These are phyloP conservation scores for Boletus mariae DNA, from an alignment of 1,284 basidiomycete species.

Conservation along the genomic window DNA sequence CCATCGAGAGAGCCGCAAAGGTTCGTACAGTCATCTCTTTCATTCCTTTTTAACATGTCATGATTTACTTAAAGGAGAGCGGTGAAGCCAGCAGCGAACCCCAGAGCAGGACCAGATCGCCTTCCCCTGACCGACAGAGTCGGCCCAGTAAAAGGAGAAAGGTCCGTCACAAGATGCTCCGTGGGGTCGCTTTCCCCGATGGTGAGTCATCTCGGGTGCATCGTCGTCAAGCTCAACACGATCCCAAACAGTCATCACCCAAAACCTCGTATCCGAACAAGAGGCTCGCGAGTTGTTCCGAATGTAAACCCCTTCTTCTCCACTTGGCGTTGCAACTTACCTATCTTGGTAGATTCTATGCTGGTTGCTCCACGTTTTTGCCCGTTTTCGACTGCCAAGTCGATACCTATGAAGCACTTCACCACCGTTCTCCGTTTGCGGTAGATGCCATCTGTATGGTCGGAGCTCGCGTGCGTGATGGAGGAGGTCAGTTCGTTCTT, in stretches of 20 bases:
- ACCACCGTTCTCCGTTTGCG: conserved; percentile 79
- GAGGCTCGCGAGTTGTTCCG: conserved; percentile 82
- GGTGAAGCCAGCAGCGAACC: conserved; percentile 66
- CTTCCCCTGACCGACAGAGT: conserved; percentile 60
- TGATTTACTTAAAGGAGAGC: conserved; percentile 51
- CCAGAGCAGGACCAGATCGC: conserved; percentile 67
- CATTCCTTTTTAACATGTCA: background rate
- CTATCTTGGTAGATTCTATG: conserved; percentile 61
- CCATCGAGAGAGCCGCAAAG: conserved; percentile 71
- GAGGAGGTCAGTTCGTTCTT: conserved; percentile 58
- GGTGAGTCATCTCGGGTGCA: conserved; percentile 39
- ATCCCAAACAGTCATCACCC: conserved; percentile 61
- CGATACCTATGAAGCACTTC: conserved; percentile 79
- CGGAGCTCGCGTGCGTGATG: conserved; percentile 82
- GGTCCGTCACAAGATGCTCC: conserved; percentile 52
- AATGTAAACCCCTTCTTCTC: conserved; percentile 46
- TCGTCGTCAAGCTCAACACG: conserved; percentile 11
- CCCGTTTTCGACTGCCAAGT: conserved; percentile 76
- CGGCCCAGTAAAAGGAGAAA: conserved; percentile 72
- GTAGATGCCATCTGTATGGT: conserved; percentile 88
- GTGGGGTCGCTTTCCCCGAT: conserved; percentile 60
- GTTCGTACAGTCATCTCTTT: conserved; percentile 35
- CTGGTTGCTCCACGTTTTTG: conserved; percentile 85
- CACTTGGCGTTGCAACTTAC: conserved; percentile 6
- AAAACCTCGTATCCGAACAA: conserved; percentile 71